These are phyloP conservation scores for Phycomyces nitens DNA, from an alignment of 192 early-diverging fungal species.

Conservation along the genomic window DNA sequence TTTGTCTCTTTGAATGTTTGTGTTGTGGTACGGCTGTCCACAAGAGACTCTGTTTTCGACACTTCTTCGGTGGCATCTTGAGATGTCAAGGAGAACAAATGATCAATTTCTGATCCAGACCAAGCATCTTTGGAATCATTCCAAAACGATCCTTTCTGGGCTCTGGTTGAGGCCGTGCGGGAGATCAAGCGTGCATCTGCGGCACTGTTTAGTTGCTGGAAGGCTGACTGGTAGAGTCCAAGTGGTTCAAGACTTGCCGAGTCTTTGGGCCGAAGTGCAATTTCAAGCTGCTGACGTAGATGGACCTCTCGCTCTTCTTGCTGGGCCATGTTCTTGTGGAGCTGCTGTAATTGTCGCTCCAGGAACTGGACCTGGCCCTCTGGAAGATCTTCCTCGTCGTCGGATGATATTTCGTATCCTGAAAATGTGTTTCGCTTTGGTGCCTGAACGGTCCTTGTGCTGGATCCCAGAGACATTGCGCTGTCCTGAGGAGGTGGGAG, in stretches of 20 bases:
- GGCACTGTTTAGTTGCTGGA: background rate
- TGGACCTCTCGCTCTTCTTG: background rate
- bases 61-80: background rate
- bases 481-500: background rate
- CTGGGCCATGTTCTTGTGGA: background rate
- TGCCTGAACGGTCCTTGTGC: too few species aligned
- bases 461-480: background rate
- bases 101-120: background rate
- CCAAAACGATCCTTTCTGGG: background rate
- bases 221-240: background rate
- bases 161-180: too few species aligned
- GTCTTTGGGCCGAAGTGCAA: background rate
- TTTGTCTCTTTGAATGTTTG: background rate
- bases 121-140: background rate
- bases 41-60: background rate
- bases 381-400: background rate
- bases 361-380: background rate
- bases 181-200: background rate
- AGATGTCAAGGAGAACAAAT: background rate
- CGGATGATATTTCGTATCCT: background rate
- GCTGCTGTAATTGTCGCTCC: background rate
- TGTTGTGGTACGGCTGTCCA: background rate
- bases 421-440: background rate
- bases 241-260: background rate
- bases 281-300: background rate